Evolutionary conservation across 306 rosid species (phyloP), one percentile per base, ranked within the genome.

Genomic region (Carpinus viminea): DNA sequence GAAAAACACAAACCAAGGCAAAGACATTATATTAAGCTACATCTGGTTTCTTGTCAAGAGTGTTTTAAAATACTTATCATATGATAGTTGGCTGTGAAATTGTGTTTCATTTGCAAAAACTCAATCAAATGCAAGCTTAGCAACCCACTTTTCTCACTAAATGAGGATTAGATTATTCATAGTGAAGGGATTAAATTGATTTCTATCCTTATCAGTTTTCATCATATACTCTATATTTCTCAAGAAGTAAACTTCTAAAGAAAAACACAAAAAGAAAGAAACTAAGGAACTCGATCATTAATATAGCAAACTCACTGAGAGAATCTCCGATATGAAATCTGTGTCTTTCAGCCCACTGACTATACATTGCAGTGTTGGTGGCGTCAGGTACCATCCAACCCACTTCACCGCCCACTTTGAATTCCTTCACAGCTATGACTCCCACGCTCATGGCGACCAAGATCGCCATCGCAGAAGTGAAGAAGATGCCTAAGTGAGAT

Each of bases 241-340:
- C 2, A 16, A 41, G 8, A 52, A 52, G 18, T 2, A 16, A 1
- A n/a, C 2, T 17, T 16, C 4, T 53, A 53, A 15, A 73, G 43
- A 26, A 5, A 21, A 34, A 20, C 6, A 15, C 31, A 26, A 31
- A 47, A 46, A 46, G 24, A 59, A 75, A 2, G 24, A 59, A 75
- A 2, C 2, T 31, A 31, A 28, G 8, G 17, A 24, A 43, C 17
- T 24, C 9, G 34, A 31, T 31, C 34, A 8, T 0, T 20, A 26
- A 20, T 21, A 51, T 17, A 74, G 76, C 7, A 43, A 16, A 83
- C 85, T 85, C 51, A 93, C 98, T 79, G 1, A 94, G 93, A 76
- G 92, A 83, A 74, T 94, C 98, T 72, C 97, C 97, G 5, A 94
- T 54, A 34, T 87, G 95, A 50, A 94, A 94, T 50, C 98, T 77